Conservation (phyloP, 148 eudicot species). For the Vaccinium macrocarpon region DNA sequence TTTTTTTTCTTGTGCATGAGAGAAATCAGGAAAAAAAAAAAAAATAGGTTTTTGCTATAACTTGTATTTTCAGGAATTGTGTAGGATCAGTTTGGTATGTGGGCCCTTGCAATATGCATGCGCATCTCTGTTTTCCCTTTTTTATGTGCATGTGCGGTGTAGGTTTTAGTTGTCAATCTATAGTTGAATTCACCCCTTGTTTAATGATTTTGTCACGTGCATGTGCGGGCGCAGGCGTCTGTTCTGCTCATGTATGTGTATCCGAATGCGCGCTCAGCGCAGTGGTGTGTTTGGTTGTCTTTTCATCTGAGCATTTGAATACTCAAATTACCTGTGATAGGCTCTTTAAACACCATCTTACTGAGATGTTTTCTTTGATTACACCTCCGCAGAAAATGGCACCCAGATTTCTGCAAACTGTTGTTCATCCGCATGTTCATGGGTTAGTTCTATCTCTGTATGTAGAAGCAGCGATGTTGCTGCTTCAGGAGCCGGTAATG, state of each 20-base stretch:
- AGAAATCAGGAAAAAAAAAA: neutral
- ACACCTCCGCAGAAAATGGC: slow-evolving; percentile 40
- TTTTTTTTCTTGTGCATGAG: neutral
- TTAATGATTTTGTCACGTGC: neutral
- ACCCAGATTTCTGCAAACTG: slow-evolving; percentile 24
- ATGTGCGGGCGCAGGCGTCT: neutral
- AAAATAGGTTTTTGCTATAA: neutral
- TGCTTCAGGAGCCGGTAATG: slow-evolving; percentile 97
- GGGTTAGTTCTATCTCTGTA: slow-evolving; percentile 83
- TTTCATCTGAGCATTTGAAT: neutral
- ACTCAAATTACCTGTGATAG: neutral
- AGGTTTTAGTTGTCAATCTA: neutral
- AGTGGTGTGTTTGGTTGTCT: neutral
- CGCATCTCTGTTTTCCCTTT: neutral
- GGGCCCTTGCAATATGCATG: neutral
- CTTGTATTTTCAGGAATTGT: no score
- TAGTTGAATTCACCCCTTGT: neutral
- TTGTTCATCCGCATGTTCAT: slow-evolving; percentile 56
- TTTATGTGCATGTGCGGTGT: neutral
- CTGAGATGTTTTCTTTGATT: slow-evolving; percentile 2
- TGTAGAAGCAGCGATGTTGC: slow-evolving; percentile 94
- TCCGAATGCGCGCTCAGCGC: no score
- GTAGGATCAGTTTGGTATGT: neutral
- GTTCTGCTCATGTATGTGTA: no score
- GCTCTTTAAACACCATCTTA: neutral